phyloP scores from a whole-genome alignment of 495 filamentous ascomycete genomes.

The Letharia lupina region DNA sequence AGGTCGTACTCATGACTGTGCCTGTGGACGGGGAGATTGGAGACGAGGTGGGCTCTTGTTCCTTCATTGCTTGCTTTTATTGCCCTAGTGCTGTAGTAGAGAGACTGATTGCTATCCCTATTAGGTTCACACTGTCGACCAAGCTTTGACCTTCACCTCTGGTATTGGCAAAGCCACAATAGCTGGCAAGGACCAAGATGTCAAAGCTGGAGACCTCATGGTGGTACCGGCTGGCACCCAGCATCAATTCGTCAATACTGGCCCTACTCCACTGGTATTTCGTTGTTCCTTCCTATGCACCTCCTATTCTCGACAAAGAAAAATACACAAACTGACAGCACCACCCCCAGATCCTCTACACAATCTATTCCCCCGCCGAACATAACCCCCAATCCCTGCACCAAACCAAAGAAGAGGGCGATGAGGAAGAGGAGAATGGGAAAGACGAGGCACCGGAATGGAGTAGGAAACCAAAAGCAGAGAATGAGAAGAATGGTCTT shows the following conservation, averaged over 20 bases:
- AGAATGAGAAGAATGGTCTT: conserved; percentile 49
- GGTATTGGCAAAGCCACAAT: conserved; percentile 50
- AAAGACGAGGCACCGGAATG: conserved; percentile 54
- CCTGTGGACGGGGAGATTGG: conserved; percentile 57
- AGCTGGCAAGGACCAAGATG: conserved; percentile 48
- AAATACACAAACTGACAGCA: not conserved
- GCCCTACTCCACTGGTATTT: conserved; percentile 22
- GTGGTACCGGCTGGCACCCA: conserved; percentile 58
- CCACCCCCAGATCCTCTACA: conserved; percentile 46
- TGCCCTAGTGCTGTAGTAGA: not conserved
- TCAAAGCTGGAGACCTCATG: conserved; percentile 52
- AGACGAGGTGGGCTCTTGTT: conserved; percentile 42
- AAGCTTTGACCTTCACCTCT: conserved; percentile 55
- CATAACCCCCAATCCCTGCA: conserved; percentile 50
- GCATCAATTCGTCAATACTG: conserved; percentile 59
- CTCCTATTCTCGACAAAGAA: not conserved
- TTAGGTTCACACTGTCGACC: conserved; percentile 48
- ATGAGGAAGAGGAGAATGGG: conserved; percentile 51
- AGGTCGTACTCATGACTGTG: conserved; percentile 57
- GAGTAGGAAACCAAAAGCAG: conserved; percentile 44
- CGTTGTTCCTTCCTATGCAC: not conserved
- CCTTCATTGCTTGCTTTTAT: not conserved
- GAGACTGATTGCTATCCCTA: not conserved
- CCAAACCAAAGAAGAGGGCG: conserved; percentile 53
- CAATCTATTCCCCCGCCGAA: conserved; percentile 55